phyloP scores from a whole-genome alignment of 768 basidiomycete species.

The Mycena belliarum region DNA sequence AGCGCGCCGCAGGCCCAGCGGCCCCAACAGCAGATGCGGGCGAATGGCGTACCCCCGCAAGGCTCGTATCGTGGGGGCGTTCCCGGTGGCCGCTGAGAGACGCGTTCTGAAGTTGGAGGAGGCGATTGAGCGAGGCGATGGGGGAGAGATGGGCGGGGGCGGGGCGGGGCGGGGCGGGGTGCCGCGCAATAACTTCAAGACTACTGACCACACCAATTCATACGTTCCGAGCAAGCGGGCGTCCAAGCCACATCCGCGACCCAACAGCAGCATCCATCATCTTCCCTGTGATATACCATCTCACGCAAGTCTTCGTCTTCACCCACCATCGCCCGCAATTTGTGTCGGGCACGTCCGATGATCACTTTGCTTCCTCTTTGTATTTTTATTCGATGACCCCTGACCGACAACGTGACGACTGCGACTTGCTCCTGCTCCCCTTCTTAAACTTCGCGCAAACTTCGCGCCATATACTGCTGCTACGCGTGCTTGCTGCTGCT shows the following conservation, averaged over 20 bases:
- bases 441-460: conserved; percentile 1
- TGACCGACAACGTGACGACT: conserved; percentile 5
- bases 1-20: conserved; percentile 4
- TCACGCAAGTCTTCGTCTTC: conserved; percentile 8
- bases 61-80: conserved; percentile 40
- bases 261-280: conserved; percentile 12
- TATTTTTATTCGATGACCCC: conserved; percentile 20
- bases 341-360: conserved; percentile 4
- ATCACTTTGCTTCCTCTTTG: conserved; percentile 8
- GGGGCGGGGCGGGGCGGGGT: conserved; percentile 2
- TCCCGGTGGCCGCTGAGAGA: conserved; percentile 37
- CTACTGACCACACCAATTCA: conserved; percentile 5
- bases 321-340: not conserved
- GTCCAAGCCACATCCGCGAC: not conserved
- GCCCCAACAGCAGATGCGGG: conserved; percentile 18
- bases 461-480: not conserved
- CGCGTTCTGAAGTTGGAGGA: not conserved
- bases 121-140: too few relatives aligned
- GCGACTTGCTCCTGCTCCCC: not conserved
- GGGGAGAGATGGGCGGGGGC: not conserved
- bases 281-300: conserved; percentile 15
- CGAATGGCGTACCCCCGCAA: conserved; percentile 25
- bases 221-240: not conserved
- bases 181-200: conserved; percentile 7
- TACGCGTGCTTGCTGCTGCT: conserved; percentile 4